Evolutionary conservation across 495 filamentous ascomycete species (phyloP), one percentile per base, ranked within the genome.

Genomic region (Hypomontagnella submonticulosa): DNA sequence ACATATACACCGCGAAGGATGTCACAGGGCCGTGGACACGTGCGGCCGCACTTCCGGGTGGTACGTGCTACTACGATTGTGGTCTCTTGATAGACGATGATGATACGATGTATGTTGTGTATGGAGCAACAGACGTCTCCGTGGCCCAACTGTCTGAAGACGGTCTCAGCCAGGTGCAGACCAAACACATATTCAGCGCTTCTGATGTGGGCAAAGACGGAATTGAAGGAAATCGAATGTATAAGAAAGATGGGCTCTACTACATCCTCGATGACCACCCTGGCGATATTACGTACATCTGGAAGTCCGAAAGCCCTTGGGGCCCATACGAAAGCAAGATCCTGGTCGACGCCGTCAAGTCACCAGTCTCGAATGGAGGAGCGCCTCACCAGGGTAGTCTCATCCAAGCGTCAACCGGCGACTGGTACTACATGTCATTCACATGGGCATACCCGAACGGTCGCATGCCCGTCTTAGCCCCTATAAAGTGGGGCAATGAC

Each of bases 371-470:
- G 0, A 78, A 73, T 27, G 80, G 75, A 0, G 84, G 84, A 1
- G 66, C 61, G 13, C 75, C 81, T 0, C 79, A 86, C 63, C 86
- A 88, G 67, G 86, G 85, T 9, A 82, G 83, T 20, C 72, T 89
- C 12, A 79, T 89, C 1, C 70, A 84, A 34, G 83, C 83, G 0
- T 75, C 77, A 7, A 70, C 76, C 19, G 81, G 81, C 1, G 74
- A 80, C 23, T 89, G 85, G 84, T 88, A 83, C 64, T 89, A 84
- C 50, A 81, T 85, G 63, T 79, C 81, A 0, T 89, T 87, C 64
- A 73, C 81, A 43, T 83, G 83, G 68, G 73, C 76, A 0, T 87
- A 84, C 46, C 84, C 85, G 0, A 75, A 72, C 4, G 86, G 85
- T 0, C 77, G 85, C n/a, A 78, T 87, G 10, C 86, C 85, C 0